phyloP scores from a whole-genome alignment of 441 rosid species.

The Corymbia calophylla region DNA sequence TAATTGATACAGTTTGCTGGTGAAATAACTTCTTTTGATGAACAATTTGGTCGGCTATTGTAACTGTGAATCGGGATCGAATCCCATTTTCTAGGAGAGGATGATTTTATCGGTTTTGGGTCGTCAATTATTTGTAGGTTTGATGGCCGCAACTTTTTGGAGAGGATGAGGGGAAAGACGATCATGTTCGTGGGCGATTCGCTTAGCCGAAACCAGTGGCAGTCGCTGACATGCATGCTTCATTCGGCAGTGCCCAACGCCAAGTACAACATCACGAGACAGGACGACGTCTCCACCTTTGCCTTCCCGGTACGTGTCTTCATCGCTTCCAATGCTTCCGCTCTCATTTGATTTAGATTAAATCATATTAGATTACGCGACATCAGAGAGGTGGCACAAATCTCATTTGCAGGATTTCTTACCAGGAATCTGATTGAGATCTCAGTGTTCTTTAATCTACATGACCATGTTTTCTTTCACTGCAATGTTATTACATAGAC shows the following conservation, averaged over 20 bases:
- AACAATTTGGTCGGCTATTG: background rate
- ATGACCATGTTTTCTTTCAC: background rate
- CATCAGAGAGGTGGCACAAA: background rate
- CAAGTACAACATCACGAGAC: constrained; percentile 30
- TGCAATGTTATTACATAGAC: background rate
- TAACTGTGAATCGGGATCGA: background rate
- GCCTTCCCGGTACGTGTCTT: constrained; percentile 31
- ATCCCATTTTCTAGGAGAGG: background rate
- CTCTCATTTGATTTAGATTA: background rate
- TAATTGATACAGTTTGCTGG: background rate
- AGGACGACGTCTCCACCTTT: constrained; percentile 45
- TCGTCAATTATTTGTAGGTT: constrained; percentile 26
- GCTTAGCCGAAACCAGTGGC: constrained; percentile 70
- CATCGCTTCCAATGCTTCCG: background rate
- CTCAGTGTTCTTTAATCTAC: background rate
- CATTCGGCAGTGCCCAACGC: constrained; percentile 52
- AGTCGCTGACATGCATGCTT: constrained; percentile 73
- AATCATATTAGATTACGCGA: background rate
- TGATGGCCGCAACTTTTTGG: constrained; percentile 41
- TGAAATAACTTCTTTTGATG: background rate
- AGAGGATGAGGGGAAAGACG: constrained; percentile 52
- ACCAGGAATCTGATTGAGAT: background rate
- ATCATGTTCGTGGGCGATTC: constrained; percentile 92
- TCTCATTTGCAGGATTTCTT: background rate
- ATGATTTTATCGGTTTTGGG: background rate